Percentiles rank a stretch among this genome's conserved stretches.
Conservation (phyloP, 257 asterid species). For the Pogostemon cablin region DNA sequence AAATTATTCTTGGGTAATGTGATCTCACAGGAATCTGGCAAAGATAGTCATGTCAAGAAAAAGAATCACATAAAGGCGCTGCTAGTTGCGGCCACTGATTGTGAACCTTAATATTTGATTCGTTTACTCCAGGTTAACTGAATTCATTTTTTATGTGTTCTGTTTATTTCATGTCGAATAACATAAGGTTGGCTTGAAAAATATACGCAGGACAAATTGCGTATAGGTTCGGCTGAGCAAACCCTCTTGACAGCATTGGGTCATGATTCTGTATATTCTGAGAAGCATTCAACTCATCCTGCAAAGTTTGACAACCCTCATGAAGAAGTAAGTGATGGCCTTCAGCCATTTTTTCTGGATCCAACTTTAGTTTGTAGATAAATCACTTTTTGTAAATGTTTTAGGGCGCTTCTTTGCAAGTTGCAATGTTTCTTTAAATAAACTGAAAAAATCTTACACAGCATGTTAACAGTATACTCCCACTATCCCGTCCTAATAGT, state of each 20-base stretch:
- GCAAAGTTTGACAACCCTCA: conserved; percentile 60
- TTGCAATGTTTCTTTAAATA: neutral
- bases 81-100: conserved; percentile 93
- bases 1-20: conserved; percentile 26
- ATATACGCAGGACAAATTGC: conserved; percentile 73
- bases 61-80: conserved; percentile 83
- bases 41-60: conserved; percentile 90
- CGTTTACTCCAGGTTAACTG: conserved; percentile 87
- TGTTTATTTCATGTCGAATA: conserved; percentile 19
- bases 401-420: conserved; percentile 10
- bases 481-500: too few relatives aligned
- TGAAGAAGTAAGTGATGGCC: conserved; percentile 60
- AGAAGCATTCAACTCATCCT: conserved; percentile 63
- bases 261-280: conserved; percentile 75
- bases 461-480: neutral
- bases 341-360: conserved; percentile 6
- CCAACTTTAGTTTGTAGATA: neutral
- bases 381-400: neutral
- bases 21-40: conserved; percentile 80
- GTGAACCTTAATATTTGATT: conserved; percentile 94
- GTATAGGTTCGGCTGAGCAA: conserved; percentile 90
- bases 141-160: conserved; percentile 18
- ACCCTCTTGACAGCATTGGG: conserved; percentile 88
- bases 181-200: conserved; percentile 34
- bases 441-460: conserved; percentile 10